Percentiles rank a stretch among this genome's conserved stretches.
Conservation (phyloP, 2,329 filamentous ascomycete species). For the Leptographium wingfieldii region DNA sequence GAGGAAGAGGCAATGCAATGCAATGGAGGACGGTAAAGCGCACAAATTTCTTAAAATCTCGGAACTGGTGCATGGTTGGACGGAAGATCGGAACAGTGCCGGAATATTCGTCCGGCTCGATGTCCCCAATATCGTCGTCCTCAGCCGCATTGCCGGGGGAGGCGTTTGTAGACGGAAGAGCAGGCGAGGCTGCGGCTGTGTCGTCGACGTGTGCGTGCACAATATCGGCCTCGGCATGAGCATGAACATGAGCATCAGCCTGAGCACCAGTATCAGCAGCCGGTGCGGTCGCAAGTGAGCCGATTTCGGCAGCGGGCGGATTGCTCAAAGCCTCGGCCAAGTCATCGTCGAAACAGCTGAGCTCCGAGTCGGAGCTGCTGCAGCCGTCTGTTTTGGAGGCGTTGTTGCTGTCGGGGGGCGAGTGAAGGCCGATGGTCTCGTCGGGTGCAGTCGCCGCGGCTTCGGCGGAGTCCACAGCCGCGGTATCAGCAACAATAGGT, state of each 20-base stretch:
- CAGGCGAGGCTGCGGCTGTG: neutral
- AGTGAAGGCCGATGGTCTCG: slow-evolving; percentile 40
- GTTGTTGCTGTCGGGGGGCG: slow-evolving; percentile 52
- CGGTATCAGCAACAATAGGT: neutral
- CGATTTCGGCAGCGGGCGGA: slow-evolving; percentile 13
- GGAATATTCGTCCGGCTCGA: slow-evolving; percentile 79
- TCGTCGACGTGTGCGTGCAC: neutral
- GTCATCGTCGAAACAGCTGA: slow-evolving; percentile 54
- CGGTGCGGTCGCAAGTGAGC: neutral
- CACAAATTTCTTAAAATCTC: slow-evolving; percentile 85
- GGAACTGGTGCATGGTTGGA: slow-evolving; percentile 90
- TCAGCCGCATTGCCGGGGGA: neutral
- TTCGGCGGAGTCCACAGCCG: neutral
- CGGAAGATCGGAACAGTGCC: slow-evolving; percentile 89
- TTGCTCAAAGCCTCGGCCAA: slow-evolving; percentile 26
- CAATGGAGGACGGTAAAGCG: slow-evolving; percentile 17
- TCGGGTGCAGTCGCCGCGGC: slow-evolving; percentile 11
- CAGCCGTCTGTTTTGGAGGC: slow-evolving; percentile 45
- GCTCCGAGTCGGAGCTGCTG: slow-evolving; percentile 40
- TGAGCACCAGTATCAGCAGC: slow-evolving; percentile 1
- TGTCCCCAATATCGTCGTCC: slow-evolving; percentile 54
- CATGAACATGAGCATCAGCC: neutral
- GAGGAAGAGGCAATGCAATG: neutral
- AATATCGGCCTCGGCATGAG: neutral
- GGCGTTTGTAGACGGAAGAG: neutral